A percentile compares a stretch with the other conserved stretches of the same genome.
Conservation (phyloP, 2,329 filamentous ascomycete species). For the Aspergillus brasiliensis region DNA sequence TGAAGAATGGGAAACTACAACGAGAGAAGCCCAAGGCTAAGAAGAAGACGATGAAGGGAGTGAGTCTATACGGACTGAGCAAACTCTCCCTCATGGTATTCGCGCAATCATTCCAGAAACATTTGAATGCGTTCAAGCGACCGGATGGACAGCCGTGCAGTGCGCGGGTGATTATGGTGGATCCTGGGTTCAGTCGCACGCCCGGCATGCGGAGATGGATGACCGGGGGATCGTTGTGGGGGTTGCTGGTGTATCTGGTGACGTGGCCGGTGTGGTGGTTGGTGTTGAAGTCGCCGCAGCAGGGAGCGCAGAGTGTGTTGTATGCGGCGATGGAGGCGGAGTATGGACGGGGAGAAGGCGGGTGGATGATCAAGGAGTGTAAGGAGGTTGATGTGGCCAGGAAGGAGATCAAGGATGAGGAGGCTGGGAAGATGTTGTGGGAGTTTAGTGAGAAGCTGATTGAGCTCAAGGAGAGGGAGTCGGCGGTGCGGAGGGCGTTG, state of each 20-base stretch:
- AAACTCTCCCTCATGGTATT: conserved; percentile 84
- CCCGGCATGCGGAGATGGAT: conserved; percentile 87
- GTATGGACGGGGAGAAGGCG: conserved; percentile 66
- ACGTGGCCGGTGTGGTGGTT: conserved; percentile 85
- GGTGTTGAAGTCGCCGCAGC: conserved; percentile 77
- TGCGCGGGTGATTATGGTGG: conserved; percentile 79
- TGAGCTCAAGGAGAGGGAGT: conserved; percentile 76
- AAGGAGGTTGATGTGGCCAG: conserved; percentile 71
- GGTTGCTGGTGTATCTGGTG: conserved; percentile 73
- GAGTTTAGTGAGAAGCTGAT: conserved; percentile 83
- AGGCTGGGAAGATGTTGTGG: conserved; percentile 82
- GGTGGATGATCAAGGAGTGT: conserved; percentile 85
- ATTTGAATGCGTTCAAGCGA: conserved; percentile 79
- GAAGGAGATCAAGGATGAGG: conserved; percentile 75
- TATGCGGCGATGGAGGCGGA: conserved; percentile 80
- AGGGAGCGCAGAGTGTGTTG: conserved; percentile 84
- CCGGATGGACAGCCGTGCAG: conserved; percentile 83
- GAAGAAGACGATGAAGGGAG: conserved; percentile 25
- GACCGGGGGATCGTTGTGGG: conserved; percentile 79
- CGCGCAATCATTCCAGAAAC: conserved; percentile 87
- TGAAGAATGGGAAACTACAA: conserved; percentile 23
- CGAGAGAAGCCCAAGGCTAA: conserved; percentile 22
- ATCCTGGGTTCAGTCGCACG: conserved; percentile 82
- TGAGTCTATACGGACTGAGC: conserved; percentile 63
- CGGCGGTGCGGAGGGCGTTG: conserved; percentile 63